Conservation (phyloP, 179 eudicot genomes). For the Beta corolliflora region DNA sequence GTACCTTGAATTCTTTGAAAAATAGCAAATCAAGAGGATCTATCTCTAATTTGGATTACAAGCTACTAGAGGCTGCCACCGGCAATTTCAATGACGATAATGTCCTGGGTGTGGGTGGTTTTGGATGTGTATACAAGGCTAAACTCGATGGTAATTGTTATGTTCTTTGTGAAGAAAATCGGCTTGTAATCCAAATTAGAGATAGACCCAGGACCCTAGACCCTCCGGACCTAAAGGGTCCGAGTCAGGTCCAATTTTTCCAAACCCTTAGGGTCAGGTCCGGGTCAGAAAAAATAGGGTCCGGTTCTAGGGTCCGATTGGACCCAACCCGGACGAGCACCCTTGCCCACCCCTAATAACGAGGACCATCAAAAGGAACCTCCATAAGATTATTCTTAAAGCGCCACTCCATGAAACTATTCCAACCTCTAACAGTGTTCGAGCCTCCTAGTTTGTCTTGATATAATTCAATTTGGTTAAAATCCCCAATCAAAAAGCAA, state of each 20-base stretch:
- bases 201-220: too few species aligned
- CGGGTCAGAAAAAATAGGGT: too few species aligned
- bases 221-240: too few species aligned
- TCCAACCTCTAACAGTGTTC: background rate
- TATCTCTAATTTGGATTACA: constrained; percentile 58
- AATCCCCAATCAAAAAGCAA: too few species aligned
- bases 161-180: constrained; percentile 76
- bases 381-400: too few species aligned
- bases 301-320: too few species aligned
- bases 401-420: background rate
- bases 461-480: background rate
- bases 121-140: constrained; percentile 83
- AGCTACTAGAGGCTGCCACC: constrained; percentile 66
- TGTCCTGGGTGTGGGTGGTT: constrained; percentile 69
- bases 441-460: background rate
- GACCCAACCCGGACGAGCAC: too few species aligned
- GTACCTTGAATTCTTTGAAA: constrained; percentile 44
- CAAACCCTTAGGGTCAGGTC: too few species aligned
- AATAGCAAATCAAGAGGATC: constrained; percentile 43
- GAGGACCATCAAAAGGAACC: too few species aligned
- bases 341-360: too few species aligned
- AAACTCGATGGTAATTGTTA: constrained; percentile 50
- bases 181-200: too few species aligned
- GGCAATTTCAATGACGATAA: constrained; percentile 57
- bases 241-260: too few species aligned